A percentile compares a stretch with the other conserved stretches of the same genome.
Conservation (phyloP, 192 early-diverging fungal genomes). For the Coemansia sp. region DNA sequence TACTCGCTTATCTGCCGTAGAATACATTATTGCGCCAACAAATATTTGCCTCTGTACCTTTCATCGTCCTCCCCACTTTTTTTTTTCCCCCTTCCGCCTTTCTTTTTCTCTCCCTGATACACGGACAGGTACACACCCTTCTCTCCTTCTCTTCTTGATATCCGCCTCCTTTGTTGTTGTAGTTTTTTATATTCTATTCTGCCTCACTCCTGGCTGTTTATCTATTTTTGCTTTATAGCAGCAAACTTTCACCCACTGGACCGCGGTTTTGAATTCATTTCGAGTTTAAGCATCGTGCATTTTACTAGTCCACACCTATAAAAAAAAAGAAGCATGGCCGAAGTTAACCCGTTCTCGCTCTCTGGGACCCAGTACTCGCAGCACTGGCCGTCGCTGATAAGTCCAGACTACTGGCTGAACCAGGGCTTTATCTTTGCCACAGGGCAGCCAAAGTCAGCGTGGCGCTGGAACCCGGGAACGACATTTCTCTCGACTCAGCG, state of each 20-base stretch:
- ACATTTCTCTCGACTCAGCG: constrained; percentile 56
- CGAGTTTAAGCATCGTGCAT: constrained; percentile 7
- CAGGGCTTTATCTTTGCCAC: constrained; percentile 45
- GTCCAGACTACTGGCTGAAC: constrained; percentile 61
- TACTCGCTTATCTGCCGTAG: constrained; percentile 13
- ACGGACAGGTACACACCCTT: background rate
- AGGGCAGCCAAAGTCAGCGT: constrained; percentile 56
- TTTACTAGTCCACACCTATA: background rate
- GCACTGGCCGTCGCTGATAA: constrained; percentile 59
- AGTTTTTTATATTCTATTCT: constrained; percentile 12
- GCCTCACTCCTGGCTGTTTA: background rate
- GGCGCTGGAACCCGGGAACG: constrained; percentile 58
- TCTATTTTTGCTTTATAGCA: background rate
- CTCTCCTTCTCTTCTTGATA: constrained; percentile 6
- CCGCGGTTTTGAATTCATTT: constrained; percentile 7
- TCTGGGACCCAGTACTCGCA: constrained; percentile 56
- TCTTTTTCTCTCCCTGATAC: background rate
- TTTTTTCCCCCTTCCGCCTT: background rate
- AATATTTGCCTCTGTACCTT: constrained; percentile 11
- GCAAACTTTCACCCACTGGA: background rate
- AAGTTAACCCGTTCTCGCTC: constrained; percentile 52
- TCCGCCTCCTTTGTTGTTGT: background rate
- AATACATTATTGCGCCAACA: constrained; percentile 5
- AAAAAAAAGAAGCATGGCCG: constrained; percentile 29
- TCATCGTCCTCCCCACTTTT: background rate